These are phyloP conservation scores for Penicillium occitanis DNA, from an alignment of 2,329 filamentous ascomycete species.

Conservation along the genomic window DNA sequence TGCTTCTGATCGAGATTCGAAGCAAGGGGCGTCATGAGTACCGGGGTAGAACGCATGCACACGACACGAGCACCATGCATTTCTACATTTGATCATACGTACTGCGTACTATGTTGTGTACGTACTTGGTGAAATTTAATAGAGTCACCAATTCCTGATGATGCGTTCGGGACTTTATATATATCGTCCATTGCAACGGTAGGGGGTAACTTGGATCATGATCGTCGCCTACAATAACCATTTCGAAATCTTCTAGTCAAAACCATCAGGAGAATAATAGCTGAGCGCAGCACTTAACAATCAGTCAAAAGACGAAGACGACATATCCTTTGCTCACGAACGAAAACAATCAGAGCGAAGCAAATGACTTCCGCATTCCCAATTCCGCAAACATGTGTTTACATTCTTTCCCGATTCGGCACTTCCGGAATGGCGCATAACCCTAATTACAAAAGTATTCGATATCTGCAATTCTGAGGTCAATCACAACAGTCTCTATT, in stretches of 20 bases:
- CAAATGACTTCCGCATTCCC: slow-evolving; percentile 18
- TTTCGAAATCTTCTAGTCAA: neutral
- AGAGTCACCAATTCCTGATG: neutral
- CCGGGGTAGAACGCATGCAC: neutral
- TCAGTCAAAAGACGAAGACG: neutral
- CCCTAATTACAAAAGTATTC: slow-evolving; percentile 15
- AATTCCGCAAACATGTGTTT: slow-evolving; percentile 22
- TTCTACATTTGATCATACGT: neutral
- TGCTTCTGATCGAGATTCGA: slow-evolving; percentile 2
- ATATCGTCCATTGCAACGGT: neutral
- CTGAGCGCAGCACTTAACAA: neutral
- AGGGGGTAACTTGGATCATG: neutral
- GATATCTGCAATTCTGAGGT: neutral
- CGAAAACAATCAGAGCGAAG: slow-evolving; percentile 1
- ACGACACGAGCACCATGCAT: neutral
- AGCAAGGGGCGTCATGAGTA: neutral
- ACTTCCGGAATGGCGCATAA: slow-evolving; percentile 21
- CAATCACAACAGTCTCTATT: neutral
- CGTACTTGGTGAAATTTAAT: neutral
- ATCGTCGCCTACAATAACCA: neutral
- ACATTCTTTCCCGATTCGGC: slow-evolving; percentile 22
- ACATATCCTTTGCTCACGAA: neutral
- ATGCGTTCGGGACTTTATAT: neutral
- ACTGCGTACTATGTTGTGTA: neutral
- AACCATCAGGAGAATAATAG: neutral